These are phyloP conservation scores for Eimeria tenella DNA, from an alignment of 169 alveolate species.

Conservation along the genomic window DNA sequence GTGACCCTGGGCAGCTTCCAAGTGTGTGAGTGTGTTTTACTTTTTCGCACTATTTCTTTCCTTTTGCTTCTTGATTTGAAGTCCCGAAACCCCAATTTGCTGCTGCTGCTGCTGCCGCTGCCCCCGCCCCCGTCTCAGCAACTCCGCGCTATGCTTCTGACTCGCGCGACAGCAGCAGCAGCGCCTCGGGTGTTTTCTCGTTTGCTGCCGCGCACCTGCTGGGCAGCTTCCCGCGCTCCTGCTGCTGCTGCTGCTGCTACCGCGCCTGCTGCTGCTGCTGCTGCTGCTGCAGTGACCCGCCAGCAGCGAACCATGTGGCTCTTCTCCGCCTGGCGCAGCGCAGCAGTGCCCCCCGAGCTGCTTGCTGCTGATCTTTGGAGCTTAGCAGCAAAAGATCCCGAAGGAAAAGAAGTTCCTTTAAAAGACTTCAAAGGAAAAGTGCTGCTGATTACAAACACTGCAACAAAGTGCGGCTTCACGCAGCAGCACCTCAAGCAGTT, in stretches of 20 bases:
- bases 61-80: neutral
- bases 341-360: neutral
- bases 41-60: neutral
- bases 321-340: constrained; percentile 5
- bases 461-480: constrained; percentile 3
- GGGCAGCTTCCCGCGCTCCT: no score
- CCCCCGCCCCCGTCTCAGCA: no score
- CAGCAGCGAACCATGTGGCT: constrained; percentile 20
- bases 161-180: no score
- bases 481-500: constrained; percentile 13
- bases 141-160: no score
- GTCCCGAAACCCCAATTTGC: no score
- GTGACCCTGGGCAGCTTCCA: neutral
- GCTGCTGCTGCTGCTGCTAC: neutral
- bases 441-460: neutral
- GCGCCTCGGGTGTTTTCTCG: no score
- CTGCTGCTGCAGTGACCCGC: neutral
- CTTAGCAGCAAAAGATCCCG: neutral
- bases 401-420: neutral
- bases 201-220: no score
- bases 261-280: neutral
- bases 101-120: no score
- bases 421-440: neutral
- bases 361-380: neutral
- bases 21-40: neutral